Evolutionary conservation across 768 basidiomycete species (phyloP).

Genomic region (Suillus luteus): DNA sequence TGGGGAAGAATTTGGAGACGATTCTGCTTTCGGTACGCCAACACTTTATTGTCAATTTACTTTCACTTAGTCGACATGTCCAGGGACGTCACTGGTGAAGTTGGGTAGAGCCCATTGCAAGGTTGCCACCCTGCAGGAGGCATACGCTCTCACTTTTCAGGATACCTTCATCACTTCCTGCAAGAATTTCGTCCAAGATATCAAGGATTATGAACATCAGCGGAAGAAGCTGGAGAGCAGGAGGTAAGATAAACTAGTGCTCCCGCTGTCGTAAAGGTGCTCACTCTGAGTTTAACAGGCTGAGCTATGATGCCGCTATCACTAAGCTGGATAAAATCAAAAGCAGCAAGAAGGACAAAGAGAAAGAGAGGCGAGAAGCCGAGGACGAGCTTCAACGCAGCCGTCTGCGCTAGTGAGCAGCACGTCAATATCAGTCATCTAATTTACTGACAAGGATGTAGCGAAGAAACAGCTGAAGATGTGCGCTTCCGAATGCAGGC

Average conservation of each 20-base stretch:
- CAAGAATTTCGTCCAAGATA: slow-evolving; percentile 64
- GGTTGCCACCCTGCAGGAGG: slow-evolving; percentile 82
- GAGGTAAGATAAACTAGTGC: slow-evolving; percentile 47
- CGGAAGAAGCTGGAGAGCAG: slow-evolving; percentile 88
- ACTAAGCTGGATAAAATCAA: slow-evolving; percentile 69
- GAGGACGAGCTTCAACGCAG: slow-evolving; percentile 80
- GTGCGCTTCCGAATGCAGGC: slow-evolving; percentile 76
- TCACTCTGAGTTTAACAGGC: slow-evolving; percentile 40
- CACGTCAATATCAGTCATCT: not conserved
- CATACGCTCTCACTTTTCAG: slow-evolving; percentile 68
- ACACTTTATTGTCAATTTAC: slow-evolving; percentile 11
- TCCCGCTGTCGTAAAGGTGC: not conserved
- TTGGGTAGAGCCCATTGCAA: slow-evolving; percentile 86
- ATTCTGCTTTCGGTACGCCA: slow-evolving; percentile 66
- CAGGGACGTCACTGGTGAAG: slow-evolving; percentile 72
- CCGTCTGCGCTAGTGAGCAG: slow-evolving; percentile 71
- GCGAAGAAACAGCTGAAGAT: slow-evolving; percentile 87
- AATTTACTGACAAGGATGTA: slow-evolving; percentile 31
- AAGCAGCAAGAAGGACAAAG: slow-evolving; percentile 80
- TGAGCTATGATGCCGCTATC: slow-evolving; percentile 76
- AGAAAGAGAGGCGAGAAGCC: slow-evolving; percentile 67
- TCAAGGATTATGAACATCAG: slow-evolving; percentile 80
- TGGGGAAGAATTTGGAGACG: slow-evolving; percentile 79
- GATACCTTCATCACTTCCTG: slow-evolving; percentile 75
- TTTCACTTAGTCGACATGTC: not conserved